Evolutionary conservation across 805 yeast genomes (phyloP).

Genomic region (Brettanomyces anomalus): DNA sequence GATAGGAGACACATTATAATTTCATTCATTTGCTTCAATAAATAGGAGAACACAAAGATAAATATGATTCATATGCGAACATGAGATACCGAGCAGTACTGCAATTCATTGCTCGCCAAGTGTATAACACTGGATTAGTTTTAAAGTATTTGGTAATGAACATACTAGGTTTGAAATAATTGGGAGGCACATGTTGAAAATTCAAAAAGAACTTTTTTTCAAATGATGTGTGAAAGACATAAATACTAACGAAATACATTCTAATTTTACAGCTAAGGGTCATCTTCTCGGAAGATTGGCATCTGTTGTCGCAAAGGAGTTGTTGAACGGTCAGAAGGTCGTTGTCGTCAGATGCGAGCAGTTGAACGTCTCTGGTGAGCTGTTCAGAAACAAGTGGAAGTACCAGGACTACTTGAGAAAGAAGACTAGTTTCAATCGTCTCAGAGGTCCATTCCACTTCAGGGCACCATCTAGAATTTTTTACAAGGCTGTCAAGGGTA

Average conservation of each 20-base stretch:
- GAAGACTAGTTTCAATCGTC: slow-evolving; percentile 98
- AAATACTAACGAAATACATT: neutral
- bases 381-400: slow-evolving; percentile 99
- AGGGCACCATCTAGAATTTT: slow-evolving; percentile 99
- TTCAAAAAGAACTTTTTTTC: neutral
- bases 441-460: slow-evolving; percentile 99
- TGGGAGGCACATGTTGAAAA: neutral
- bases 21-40: no score
- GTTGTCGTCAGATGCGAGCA: slow-evolving; percentile 97
- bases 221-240: neutral
- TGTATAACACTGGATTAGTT: no score
- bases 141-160: no score
- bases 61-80: no score
- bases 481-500: slow-evolving; percentile 99
- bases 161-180: no score
- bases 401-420: slow-evolving; percentile 99
- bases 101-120: no score
- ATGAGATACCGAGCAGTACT: no score
- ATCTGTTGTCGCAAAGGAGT: slow-evolving; percentile 96
- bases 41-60: no score
- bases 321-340: slow-evolving; percentile 95
- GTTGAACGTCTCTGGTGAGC: slow-evolving; percentile 98
- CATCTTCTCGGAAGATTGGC: slow-evolving; percentile 99
- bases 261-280: slow-evolving; percentile 65
- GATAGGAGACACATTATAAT: no score